Conservation (phyloP, 2,329 filamentous ascomycete genomes). For the Aspergillus floridensis region DNA sequence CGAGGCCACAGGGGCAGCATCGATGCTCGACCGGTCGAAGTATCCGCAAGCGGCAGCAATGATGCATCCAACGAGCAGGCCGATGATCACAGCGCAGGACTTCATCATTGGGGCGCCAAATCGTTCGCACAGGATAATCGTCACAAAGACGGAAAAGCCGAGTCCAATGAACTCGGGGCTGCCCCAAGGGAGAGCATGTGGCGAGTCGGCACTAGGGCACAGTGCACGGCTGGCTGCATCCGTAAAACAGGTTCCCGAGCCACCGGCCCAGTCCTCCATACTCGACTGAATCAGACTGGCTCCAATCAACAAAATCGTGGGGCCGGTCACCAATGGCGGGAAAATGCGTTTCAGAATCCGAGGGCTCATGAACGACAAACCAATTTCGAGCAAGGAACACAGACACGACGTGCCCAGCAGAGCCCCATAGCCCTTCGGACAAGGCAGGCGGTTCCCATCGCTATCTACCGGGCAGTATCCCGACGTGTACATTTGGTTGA, state of each 20-base stretch:
- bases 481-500: constrained; percentile 62
- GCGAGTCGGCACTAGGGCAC: constrained; percentile 59
- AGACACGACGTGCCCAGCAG: constrained; percentile 56
- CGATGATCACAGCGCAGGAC: constrained; percentile 63
- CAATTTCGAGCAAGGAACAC: constrained; percentile 58
- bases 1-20: constrained; percentile 60
- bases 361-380: constrained; percentile 63
- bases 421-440: constrained; percentile 65
- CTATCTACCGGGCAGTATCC: constrained; percentile 61
- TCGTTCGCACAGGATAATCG: constrained; percentile 66
- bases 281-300: constrained; percentile 62
- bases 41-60: constrained; percentile 66
- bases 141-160: constrained; percentile 65
- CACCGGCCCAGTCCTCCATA: constrained; percentile 68
- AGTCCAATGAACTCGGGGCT: constrained; percentile 64
- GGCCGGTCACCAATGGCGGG: constrained; percentile 66
- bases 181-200: constrained; percentile 61
- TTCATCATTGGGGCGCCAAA: constrained; percentile 71
- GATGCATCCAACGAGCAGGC: constrained; percentile 64
- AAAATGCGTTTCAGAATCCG: constrained; percentile 61
- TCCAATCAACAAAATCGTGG: constrained; percentile 66
- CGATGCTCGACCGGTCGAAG: constrained; percentile 59
- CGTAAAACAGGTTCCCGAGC: constrained; percentile 49
- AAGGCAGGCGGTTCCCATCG: constrained; percentile 59
- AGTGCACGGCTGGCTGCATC: constrained; percentile 52